Percentiles rank a stretch among this genome's conserved stretches.
These are phyloP conservation scores for Diaporthe sp. DNA, from an alignment of 2,329 filamentous ascomycete species.

Conservation along the genomic window DNA sequence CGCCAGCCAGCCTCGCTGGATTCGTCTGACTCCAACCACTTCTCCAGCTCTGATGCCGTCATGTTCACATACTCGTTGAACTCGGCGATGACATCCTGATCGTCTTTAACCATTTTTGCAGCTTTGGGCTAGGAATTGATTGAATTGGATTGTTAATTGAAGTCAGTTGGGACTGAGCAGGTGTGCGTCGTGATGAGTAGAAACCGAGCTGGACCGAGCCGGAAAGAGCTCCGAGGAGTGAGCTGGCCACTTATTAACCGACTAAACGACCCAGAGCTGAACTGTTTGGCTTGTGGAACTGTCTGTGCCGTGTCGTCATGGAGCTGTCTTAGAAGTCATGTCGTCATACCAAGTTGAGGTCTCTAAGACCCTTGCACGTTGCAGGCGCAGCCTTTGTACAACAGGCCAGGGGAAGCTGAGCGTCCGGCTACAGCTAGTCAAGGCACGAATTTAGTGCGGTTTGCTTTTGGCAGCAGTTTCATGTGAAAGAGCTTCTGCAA, in stretches of 20 bases:
- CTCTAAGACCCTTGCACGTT: neutral
- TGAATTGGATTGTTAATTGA: no score
- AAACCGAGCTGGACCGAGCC: neutral
- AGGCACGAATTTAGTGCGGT: conserved; percentile 12
- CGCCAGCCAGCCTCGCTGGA: conserved; percentile 71
- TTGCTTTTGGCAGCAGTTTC: conserved; percentile 10
- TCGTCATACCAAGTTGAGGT: conserved; percentile 34
- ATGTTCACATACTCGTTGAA: conserved; percentile 78
- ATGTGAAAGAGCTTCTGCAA: conserved; percentile 9
- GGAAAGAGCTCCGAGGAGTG: neutral
- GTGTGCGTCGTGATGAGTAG: neutral
- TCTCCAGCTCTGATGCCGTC: conserved; percentile 69
- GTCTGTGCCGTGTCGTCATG: conserved; percentile 36
- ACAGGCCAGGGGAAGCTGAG: neutral
- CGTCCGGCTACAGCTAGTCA: conserved; percentile 2
- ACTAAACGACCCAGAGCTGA: neutral
- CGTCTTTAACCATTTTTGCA: conserved; percentile 43
- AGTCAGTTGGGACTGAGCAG: neutral
- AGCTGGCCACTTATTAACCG: neutral
- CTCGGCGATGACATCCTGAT: conserved; percentile 59
- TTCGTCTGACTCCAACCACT: conserved; percentile 71
- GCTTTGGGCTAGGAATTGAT: neutral
- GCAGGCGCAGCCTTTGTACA: conserved; percentile 17
- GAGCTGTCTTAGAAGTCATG: conserved; percentile 33
- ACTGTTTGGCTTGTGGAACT: conserved; percentile 5